These are phyloP conservation scores for Inga oerstediana DNA, from an alignment of 306 rosid species.

Conservation along the genomic window DNA sequence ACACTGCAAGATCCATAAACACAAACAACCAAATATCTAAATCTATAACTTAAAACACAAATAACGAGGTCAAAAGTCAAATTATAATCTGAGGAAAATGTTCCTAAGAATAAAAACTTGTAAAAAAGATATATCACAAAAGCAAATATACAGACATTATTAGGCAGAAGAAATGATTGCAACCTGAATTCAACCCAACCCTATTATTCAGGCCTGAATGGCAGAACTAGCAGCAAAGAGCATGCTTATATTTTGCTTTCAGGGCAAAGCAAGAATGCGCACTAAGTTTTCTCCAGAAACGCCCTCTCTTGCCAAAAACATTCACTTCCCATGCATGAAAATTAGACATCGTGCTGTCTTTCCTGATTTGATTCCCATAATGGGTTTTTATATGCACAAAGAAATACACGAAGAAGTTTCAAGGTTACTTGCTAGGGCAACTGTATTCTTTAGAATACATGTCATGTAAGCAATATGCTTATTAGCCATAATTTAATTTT, in stretches of 20 bases:
- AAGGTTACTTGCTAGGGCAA: neutral
- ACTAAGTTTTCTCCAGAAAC: neutral
- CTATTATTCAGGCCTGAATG: neutral
- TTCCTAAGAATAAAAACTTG: neutral
- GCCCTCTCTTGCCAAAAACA: neutral
- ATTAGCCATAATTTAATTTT: constrained; percentile 11
- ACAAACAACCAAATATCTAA: neutral
- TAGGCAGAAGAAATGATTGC: constrained; percentile 6
- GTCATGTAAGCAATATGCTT: constrained; percentile 8
- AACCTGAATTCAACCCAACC: neutral
- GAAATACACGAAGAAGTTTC: neutral
- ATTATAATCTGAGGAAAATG: neutral
- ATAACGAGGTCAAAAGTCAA: neutral
- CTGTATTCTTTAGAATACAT: constrained; percentile 8
- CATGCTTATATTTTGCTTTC: neutral
- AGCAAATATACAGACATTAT: constrained; percentile 8
- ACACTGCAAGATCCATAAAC: neutral
- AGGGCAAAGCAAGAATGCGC: neutral
- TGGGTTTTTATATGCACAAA: neutral
- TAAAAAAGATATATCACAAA: constrained; percentile 4
- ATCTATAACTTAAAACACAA: neutral
- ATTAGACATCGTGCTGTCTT: neutral
- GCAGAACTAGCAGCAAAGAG: constrained; percentile 8
- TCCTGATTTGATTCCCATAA: constrained; percentile 5
- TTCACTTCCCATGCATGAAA: neutral